Percentiles rank a stretch among this genome's conserved stretches.
Evolutionary conservation across 2,329 filamentous ascomycete species (phyloP).

Genomic region (Colletotrichum viniferum): DNA sequence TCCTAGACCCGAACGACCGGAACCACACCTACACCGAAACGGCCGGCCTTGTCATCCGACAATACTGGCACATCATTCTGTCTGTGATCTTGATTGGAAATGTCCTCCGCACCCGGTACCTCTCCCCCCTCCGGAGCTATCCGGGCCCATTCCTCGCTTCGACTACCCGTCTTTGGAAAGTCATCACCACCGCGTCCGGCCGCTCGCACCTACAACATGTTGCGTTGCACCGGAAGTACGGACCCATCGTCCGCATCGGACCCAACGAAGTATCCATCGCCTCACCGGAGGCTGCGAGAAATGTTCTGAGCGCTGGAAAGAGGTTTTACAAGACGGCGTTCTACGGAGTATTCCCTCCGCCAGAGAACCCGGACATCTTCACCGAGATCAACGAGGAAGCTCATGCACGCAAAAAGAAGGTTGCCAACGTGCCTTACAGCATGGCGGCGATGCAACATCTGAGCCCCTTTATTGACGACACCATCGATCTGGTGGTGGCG

Average conservation of each 20-base stretch:
- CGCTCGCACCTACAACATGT: conserved; percentile 47
- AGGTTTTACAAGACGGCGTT: conserved; percentile 58
- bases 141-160: conserved; percentile 74
- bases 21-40: neutral
- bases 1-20: neutral
- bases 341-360: conserved; percentile 59
- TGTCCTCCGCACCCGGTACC: conserved; percentile 50
- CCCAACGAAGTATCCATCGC: conserved; percentile 35
- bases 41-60: neutral
- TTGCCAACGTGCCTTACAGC: conserved; percentile 55
- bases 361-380: conserved; percentile 63
- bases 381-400: conserved; percentile 58
- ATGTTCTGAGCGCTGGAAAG: conserved; percentile 52
- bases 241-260: conserved; percentile 34
- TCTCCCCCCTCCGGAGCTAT: conserved; percentile 68
- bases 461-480: conserved; percentile 55
- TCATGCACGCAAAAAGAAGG: conserved; percentile 60
- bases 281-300: conserved; percentile 39
- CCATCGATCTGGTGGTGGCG: conserved; percentile 47
- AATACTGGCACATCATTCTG: conserved; percentile 46
- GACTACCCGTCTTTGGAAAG: conserved; percentile 44
- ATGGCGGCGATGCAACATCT: conserved; percentile 59
- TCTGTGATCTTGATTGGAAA: conserved; percentile 38
- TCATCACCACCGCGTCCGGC: conserved; percentile 40
- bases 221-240: conserved; percentile 39